Conservation (phyloP, 305 asterid species). For the Rubia peregrina region DNA sequence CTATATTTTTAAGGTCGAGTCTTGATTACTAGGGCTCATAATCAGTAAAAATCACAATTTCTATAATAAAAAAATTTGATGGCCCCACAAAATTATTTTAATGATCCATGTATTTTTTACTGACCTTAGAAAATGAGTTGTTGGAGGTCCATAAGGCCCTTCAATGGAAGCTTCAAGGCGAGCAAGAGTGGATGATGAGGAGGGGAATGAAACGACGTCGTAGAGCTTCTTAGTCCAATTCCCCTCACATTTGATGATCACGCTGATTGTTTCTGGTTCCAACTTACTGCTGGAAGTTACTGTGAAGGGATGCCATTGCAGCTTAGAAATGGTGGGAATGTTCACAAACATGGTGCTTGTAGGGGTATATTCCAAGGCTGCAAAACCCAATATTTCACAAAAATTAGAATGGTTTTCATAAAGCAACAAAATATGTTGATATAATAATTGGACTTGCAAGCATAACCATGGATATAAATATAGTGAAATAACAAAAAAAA, state of each 20-base stretch:
- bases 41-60: no score
- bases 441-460: background rate
- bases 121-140: slow-evolving; percentile 68
- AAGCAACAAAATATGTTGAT: no score
- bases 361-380: slow-evolving; percentile 64
- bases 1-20: no score
- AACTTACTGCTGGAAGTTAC: slow-evolving; percentile 56
- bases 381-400: background rate
- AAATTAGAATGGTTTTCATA: no score
- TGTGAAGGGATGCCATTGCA: slow-evolving; percentile 99
- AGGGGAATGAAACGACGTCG: slow-evolving; percentile 25
- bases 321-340: slow-evolving; percentile 67
- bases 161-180: slow-evolving; percentile 66
- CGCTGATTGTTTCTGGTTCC: slow-evolving; percentile 71
- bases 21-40: no score
- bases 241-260: slow-evolving; percentile 73
- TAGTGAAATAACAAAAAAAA: no score
- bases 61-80: no score
- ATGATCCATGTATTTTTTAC: background rate
- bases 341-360: slow-evolving; percentile 77
- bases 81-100: no score
- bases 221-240: slow-evolving; percentile 75
- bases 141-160: slow-evolving; percentile 92
- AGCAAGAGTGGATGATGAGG: slow-evolving; percentile 43
- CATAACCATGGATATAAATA: no score